Evolutionary conservation across 2,329 filamentous ascomycete genomes (phyloP), one percentile per base, ranked within the genome.

Genomic region (Calonectria montana): DNA sequence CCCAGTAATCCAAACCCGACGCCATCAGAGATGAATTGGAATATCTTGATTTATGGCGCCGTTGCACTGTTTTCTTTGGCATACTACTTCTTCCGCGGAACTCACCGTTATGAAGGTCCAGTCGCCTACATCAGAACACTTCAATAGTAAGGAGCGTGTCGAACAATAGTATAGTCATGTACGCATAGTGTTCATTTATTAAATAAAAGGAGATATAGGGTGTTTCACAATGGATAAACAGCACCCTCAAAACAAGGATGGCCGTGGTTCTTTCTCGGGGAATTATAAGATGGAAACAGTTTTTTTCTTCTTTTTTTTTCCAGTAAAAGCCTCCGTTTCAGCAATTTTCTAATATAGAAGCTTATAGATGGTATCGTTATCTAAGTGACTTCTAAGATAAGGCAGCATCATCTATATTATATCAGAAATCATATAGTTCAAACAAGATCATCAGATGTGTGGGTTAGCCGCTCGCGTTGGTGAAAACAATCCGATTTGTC

Each of bases 21-120:
- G 0, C 18, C 71, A 2, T 27, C 71, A 1, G 64, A 78, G 53
- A 77, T 77, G 76, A 77, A 77, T 1, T 77, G 76, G 76, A 77
- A 71, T 23, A 73, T 74, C 15, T 41, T 77, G 0, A 77, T 77
- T 18, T 78, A 74, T 4, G 69, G 43, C 0, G 55, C 2, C 0
- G 55, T 78, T 2, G 55, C 68, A 0, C 0, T 77, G 0, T 75
- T 75, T 3, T 71, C 71, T 1, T 35, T 75, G 1, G 31, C 35
- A 6, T 78, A 77, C 15, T 77, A 77, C 25, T 4, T 75, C 1
- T 65, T 74, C 53, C 48, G 68, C 0, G 76, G 76, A 61, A 74
- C 64, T 10, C 55, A 77, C 2, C 66, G 70, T 0, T 77, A 77
- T 8, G 67, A 78, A 43, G 76, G 76, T 0, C 76, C 76, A 0